Base-by-base conservation (phyloP, 768 basidiomycete genomes). In the Termitomyces heimii region DNA sequence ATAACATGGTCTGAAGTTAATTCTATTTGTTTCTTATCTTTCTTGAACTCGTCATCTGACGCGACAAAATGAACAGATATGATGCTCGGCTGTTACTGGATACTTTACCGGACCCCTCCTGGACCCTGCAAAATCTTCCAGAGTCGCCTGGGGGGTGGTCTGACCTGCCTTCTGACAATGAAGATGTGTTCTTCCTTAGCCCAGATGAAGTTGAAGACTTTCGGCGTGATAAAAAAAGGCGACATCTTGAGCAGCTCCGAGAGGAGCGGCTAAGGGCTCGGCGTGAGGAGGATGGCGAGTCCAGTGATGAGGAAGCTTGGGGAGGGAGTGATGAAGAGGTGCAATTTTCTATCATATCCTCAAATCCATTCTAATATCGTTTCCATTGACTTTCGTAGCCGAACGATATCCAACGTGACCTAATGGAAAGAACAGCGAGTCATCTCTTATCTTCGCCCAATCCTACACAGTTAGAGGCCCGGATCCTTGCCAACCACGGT, bases 401-500 rank as follows among this genome's bases (percentile, higher is more conserved):
- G 16, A 83, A 84, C 56, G 80, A 82, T 16, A 24, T 71, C 0
- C 83, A 88, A 62, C 75, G 68, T 49, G 79, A 81, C 3, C 76
- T 94, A 12, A 94, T 97, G 84, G 70, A 73, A 12, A 82, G 86
- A 53, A 95, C 93, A 0, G 89, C 89, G 0, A 61, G 67, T 13
- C 89, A 92, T 58, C 70, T 95, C 32, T 66, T 79, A 26, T 71
- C 82, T 7, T 88, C 92, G 1, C 83, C 86, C 1, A 93, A 94
- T 64, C 81, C 90, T 16, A 82, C 85, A 0, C 85, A 93, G 60
- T 77, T 96, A 24, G 92, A 94, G 68, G 85, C 94, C 79, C 82
- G 93, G 6, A 94, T 97, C 63, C 75, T 96, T 16, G 86, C 94
- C 10, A 93, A 96, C 63, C 82, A 95, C 65, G 88, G 91, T 0